Conservation (phyloP, 2,329 filamentous ascomycete species). For the Lachnellula subtilissima region DNA sequence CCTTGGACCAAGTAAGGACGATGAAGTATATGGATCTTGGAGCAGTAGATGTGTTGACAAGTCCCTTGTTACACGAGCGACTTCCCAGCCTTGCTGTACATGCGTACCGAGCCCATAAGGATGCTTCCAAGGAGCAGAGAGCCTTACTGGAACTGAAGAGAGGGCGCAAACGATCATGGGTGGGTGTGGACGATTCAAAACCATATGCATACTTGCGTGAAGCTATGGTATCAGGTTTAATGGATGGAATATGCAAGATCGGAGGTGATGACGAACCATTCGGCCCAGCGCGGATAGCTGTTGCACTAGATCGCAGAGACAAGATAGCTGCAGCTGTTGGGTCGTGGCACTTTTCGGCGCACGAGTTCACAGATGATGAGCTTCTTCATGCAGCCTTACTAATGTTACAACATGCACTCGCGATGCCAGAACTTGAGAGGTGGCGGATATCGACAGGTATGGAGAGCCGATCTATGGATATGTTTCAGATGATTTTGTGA, state of each 20-base stretch:
- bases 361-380: constrained; percentile 86
- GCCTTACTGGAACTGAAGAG: constrained; percentile 67
- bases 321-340: constrained; percentile 62
- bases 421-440: constrained; percentile 71
- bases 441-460: constrained; percentile 77
- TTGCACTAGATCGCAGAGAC: constrained; percentile 60
- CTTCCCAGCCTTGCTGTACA: constrained; percentile 75
- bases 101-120: constrained; percentile 76
- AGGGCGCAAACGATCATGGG: constrained; percentile 84
- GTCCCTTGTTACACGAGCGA: constrained; percentile 69
- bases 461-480: constrained; percentile 28
- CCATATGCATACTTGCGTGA: constrained; percentile 87
- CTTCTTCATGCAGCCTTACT: constrained; percentile 76
- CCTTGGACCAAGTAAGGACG: constrained; percentile 46
- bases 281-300: constrained; percentile 60
- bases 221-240: constrained; percentile 87
- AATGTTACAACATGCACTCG: constrained; percentile 86
- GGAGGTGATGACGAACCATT: constrained; percentile 57
- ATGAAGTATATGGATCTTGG: constrained; percentile 78
- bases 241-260: constrained; percentile 80
- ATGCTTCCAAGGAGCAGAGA: constrained; percentile 68
- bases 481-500: constrained; percentile 24
- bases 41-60: constrained; percentile 78
- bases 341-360: constrained; percentile 83
- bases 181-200: constrained; percentile 77